Percentiles rank a stretch among this genome's conserved stretches.
Evolutionary conservation across 352 stramenopile genomes (phyloP).

Genomic region (Pythium aphanidermatum): DNA sequence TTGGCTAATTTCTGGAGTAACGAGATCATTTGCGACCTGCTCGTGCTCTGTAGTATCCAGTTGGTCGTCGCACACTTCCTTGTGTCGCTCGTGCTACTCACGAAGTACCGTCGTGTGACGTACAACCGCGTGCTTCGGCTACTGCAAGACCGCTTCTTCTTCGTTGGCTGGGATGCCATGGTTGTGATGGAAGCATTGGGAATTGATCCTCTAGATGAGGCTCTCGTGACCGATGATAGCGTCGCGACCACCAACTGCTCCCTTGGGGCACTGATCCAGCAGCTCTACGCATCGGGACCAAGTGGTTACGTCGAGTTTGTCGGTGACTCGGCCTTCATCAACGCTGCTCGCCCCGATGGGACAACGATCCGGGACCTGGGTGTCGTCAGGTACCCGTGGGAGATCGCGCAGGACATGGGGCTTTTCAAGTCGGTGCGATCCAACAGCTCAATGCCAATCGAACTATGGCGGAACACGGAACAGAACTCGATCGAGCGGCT

Average conservation of each 20-base stretch:
- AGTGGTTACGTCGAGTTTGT: conserved; percentile 5
- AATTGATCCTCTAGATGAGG: conserved; percentile 2
- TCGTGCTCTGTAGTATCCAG: neutral
- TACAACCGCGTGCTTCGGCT: conserved; percentile 5
- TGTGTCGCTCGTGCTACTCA: conserved; percentile 3
- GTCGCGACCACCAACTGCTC: conserved; percentile 6
- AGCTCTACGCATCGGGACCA: conserved; percentile 6
- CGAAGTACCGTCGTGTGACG: conserved; percentile 14
- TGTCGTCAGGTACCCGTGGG: conserved; percentile 2
- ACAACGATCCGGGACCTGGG: neutral
- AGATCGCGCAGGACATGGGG: conserved; percentile 11
- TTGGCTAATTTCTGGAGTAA: conserved; percentile 22
- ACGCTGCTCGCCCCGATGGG: too few species aligned
- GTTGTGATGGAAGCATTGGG: conserved; percentile 5
- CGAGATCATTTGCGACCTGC: conserved; percentile 18
- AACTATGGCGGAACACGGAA: neutral
- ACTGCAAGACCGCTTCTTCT: conserved; percentile 6
- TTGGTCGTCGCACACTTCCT: conserved; percentile 1
- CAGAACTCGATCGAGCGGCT: too few species aligned
- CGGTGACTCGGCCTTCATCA: conserved; percentile 3
- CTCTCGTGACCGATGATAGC: conserved; percentile 1
- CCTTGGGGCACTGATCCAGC: conserved; percentile 2
- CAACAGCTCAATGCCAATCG: conserved; percentile 1
- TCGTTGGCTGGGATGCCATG: conserved; percentile 11
- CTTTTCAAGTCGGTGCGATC: neutral